Conservation (phyloP, 2,329 filamentous ascomycete species). For the Bisporella sp. region DNA sequence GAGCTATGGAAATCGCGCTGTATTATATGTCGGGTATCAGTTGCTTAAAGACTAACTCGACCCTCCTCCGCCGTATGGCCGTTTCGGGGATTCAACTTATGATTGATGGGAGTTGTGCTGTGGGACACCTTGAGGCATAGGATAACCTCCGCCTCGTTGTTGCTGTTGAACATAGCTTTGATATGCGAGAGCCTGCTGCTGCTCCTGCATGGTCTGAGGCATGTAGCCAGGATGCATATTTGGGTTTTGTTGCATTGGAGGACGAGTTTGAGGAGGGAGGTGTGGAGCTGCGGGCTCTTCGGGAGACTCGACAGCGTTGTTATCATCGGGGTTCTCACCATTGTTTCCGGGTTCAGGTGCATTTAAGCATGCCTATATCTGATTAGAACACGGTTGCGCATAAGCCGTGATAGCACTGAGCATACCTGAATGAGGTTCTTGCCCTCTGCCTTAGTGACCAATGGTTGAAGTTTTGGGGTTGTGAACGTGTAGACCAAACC, state of each 20-base stretch:
- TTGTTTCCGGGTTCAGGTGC: constrained; percentile 82
- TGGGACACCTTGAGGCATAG: constrained; percentile 73
- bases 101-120: constrained; percentile 78
- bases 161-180: constrained; percentile 73
- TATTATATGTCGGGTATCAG: constrained; percentile 55
- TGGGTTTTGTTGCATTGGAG: constrained; percentile 54
- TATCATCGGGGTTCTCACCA: constrained; percentile 73
- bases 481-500: constrained; percentile 98
- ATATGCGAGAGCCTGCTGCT: constrained; percentile 73
- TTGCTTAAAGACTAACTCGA: constrained; percentile 27
- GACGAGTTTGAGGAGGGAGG: constrained; percentile 56
- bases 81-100: constrained; percentile 32
- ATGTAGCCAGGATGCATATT: constrained; percentile 62
- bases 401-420: background rate
- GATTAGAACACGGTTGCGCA: background rate
- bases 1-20: constrained; percentile 16
- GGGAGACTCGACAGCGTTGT: constrained; percentile 77
- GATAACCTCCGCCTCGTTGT: constrained; percentile 62
- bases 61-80: constrained; percentile 19
- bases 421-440: constrained; percentile 96
- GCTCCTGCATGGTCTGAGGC: constrained; percentile 48
- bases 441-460: constrained; percentile 96
- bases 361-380: constrained; percentile 79
- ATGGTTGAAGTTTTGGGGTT: constrained; percentile 93
- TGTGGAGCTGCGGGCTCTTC: constrained; percentile 78